A percentile compares a stretch with the other conserved stretches of the same genome.
Evolutionary conservation across 2,329 filamentous ascomycete species (phyloP).

Genomic region (Ceratocystis smalleyi): DNA sequence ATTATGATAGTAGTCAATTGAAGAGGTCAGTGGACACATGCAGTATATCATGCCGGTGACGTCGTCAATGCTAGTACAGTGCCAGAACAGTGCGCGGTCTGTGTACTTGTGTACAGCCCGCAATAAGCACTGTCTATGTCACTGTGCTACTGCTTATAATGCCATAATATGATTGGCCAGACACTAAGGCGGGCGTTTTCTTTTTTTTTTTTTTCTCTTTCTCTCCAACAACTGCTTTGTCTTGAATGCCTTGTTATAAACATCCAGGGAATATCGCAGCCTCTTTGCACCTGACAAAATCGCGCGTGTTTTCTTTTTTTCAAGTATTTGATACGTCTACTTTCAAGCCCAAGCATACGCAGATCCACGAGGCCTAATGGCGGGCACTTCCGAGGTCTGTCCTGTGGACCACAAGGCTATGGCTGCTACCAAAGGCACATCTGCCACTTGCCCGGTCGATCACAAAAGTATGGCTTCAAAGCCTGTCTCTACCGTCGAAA

Average conservation of each 20-base stretch:
- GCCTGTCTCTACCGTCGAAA: neutral
- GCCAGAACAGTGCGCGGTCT: neutral
- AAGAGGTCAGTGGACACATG: neutral
- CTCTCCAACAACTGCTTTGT: neutral
- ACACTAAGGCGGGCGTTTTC: neutral
- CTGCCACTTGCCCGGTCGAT: slow-evolving; percentile 6
- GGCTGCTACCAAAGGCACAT: slow-evolving; percentile 12
- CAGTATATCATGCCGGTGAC: neutral
- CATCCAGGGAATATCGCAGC: neutral
- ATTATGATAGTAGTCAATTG: neutral
- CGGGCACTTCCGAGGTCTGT: slow-evolving; percentile 12
- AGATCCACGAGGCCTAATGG: neutral
- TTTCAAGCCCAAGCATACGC: neutral
- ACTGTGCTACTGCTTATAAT: slow-evolving; percentile 1
- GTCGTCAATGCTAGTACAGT: neutral
- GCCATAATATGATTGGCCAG: slow-evolving; percentile 3
- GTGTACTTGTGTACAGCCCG: neutral
- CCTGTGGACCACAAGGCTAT: slow-evolving; percentile 17
- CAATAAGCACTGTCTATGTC: neutral
- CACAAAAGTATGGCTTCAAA: neutral
- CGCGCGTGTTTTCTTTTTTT: too few species aligned
- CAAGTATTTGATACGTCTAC: too few species aligned
- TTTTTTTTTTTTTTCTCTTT: slow-evolving; percentile 6
- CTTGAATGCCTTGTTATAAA: neutral
- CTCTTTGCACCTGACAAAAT: neutral